Evolutionary conservation across 73 alveolate genomes (phyloP).

Genomic region (Tetrahymena elliotti): DNA sequence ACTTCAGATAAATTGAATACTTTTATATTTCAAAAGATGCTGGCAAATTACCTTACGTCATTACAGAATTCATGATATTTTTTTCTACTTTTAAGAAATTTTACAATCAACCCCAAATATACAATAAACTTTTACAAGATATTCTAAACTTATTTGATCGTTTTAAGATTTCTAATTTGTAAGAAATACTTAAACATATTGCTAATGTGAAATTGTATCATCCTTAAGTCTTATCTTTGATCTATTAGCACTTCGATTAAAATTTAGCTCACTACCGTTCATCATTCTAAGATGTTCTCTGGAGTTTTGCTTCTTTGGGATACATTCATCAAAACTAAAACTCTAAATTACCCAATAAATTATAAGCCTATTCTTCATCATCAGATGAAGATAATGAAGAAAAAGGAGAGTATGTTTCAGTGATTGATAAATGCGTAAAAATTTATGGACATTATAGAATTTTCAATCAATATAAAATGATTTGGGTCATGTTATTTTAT

Average conservation of each 20-base stretch:
- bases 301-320: not conserved
- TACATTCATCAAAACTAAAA: not conserved
- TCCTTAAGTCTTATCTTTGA: not conserved
- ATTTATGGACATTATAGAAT: not conserved
- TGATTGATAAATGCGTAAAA: not conserved
- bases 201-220: not conserved
- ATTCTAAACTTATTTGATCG: not conserved
- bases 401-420: not conserved
- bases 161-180: not conserved
- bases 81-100: not conserved
- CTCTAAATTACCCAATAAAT: not conserved
- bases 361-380: not conserved
- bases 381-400: not conserved
- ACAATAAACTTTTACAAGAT: not conserved
- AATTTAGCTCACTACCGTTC: not conserved
- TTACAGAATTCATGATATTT: not conserved
- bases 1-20: not conserved
- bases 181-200: not conserved
- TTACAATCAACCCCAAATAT: not conserved
- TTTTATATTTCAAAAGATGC: not conserved
- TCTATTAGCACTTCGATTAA: not conserved
- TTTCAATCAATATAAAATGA: not conserved
- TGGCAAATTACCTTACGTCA: not conserved
- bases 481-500: not conserved
- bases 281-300: not conserved